Base-by-base conservation (phyloP, 208 protist species). In the Histomonas meleagridis region DNA sequence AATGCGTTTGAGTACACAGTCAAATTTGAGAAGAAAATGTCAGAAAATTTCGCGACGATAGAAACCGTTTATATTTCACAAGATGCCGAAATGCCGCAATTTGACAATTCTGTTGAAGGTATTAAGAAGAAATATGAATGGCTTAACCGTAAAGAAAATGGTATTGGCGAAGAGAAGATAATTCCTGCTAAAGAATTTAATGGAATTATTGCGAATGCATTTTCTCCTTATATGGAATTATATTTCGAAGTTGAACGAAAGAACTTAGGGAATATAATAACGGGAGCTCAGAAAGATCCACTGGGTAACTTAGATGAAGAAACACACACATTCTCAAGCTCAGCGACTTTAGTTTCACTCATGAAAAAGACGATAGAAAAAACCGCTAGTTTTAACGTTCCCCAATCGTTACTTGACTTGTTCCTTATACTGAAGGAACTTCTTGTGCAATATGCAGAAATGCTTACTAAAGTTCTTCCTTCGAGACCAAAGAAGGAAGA, bases 281-380 rank as follows among this genome's bases (percentile, higher is more conserved):
- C 5, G 38, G 55, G 16, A 43, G 76, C 14, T 12, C 26, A 23
- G 9, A 14, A 86, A 23, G 55, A 86, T 18, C 16, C 32, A 32
- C 51, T 18, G 10, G 46, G 55, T 26, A 46, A 86, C 32, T 32
- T 86, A 7, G 76, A 86, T 55, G 3, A 12, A 55, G 18, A 51
- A 55, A 26, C 32, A 7, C 40, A 48, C 16, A 12, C 32, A 4
- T 49, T 86, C 7, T 43, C 40, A 38, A 51, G 40, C 38, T 43
- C 76, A 38, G 55, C 76, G 2, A n/a, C 40, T 16, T n/a, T 86
- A 1, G 35, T 86, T 0, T 26, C 55, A 46, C 26, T 14, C 23
- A 86, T 86, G 76, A 86, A 86, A 48, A 48, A 43, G 43, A 86
- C 76, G 38, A 86, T 86, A 14, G 76, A 86, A 21, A 86, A 86